phyloP scores from a whole-genome alignment of 202 grass and related monocot genomes.

The Digitaria exilis region DNA sequence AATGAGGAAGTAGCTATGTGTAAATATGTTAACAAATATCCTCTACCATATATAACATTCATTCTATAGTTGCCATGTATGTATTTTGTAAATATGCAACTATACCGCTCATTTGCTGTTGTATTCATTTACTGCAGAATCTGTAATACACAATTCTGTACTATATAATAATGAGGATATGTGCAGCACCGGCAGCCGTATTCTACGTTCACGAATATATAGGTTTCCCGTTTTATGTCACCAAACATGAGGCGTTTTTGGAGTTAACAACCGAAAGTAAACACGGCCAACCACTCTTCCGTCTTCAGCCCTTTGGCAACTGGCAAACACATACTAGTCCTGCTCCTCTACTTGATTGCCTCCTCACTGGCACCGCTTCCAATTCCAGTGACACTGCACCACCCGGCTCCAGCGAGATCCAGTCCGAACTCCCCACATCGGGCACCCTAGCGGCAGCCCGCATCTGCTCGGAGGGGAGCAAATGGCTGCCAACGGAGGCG shows the following conservation, averaged over 20 bases:
- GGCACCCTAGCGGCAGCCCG: constrained; percentile 1
- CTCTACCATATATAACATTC: too few relatives aligned
- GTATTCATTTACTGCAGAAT: not conserved
- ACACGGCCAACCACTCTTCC: not conserved
- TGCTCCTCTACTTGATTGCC: constrained; percentile 1
- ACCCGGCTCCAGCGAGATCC: constrained; percentile 45
- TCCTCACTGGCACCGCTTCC: constrained; percentile 23
- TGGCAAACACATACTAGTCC: not conserved
- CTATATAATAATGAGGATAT: too few relatives aligned
- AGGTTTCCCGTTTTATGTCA: not conserved
- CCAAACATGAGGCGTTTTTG: not conserved
- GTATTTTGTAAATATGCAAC: too few relatives aligned
- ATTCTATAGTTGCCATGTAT: too few relatives aligned
- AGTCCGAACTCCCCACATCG: not conserved
- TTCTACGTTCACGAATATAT: not conserved
- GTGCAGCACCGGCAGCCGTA: too few relatives aligned
- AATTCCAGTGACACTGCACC: constrained; percentile 34
- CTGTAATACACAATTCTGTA: not conserved
- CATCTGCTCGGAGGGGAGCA: constrained; percentile 10
- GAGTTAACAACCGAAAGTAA: not conserved
- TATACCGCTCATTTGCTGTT: too few relatives aligned
- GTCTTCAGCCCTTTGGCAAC: not conserved
- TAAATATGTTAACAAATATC: too few relatives aligned
- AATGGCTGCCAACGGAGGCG: constrained; percentile 42
- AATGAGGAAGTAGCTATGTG: too few relatives aligned